These are phyloP conservation scores for Ascochyta rabiei DNA, from an alignment of 2,329 filamentous ascomycete genomes.

Conservation along the genomic window DNA sequence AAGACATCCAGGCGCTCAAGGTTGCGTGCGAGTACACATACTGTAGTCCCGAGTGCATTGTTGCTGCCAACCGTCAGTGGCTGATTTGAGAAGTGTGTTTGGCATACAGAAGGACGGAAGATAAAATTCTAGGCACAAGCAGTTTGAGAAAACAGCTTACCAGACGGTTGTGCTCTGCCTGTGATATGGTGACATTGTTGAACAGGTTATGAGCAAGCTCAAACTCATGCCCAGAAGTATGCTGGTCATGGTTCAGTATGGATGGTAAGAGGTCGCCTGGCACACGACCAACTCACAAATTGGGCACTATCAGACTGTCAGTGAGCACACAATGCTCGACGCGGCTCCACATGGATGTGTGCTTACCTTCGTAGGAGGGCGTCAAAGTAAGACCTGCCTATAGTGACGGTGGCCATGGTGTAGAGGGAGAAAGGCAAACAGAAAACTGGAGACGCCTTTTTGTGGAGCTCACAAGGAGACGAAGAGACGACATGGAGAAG, in stretches of 20 bases:
- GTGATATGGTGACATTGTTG: slow-evolving; percentile 61
- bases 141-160: slow-evolving; percentile 46
- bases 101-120: background rate
- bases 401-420: slow-evolving; percentile 58
- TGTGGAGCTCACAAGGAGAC: slow-evolving; percentile 9
- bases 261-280: background rate
- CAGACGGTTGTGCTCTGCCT: slow-evolving; percentile 66
- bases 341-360: background rate
- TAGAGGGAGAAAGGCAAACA: slow-evolving; percentile 18
- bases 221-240: slow-evolving; percentile 48
- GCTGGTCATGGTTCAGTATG: slow-evolving; percentile 37
- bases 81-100: background rate
- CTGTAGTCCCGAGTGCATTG: slow-evolving; percentile 60
- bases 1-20: no score
- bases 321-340: slow-evolving; percentile 15
- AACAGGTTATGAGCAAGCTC: slow-evolving; percentile 45
- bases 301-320: slow-evolving; percentile 51
- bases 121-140: no score
- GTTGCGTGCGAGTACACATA: slow-evolving; percentile 42
- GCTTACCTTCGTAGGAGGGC: slow-evolving; percentile 66
- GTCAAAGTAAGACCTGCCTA: slow-evolving; percentile 67
- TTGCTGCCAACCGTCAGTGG: slow-evolving; percentile 33
- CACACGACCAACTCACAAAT: slow-evolving; percentile 53
- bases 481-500: slow-evolving; percentile 1
- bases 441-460: slow-evolving; percentile 14